Conservation (phyloP, 2,329 filamentous ascomycete genomes). For the Pestalotiopsis sp. region DNA sequence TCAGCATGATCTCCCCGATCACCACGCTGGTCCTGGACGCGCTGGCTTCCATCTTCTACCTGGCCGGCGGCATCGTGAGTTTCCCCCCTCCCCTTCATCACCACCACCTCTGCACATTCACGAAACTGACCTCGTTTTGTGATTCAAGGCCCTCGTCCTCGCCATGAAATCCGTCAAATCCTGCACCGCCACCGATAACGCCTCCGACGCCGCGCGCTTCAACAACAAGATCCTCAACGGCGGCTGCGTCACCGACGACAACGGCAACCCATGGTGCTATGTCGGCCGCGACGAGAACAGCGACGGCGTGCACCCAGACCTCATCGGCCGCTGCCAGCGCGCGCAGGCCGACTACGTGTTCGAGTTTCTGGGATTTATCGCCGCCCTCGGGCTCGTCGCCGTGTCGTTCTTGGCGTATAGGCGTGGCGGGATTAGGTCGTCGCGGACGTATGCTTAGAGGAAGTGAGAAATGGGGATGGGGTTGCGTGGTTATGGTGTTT, state of each 20-base stretch:
- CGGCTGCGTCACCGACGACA: conserved; percentile 22
- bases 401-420: conserved; percentile 23
- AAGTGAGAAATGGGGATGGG: no score
- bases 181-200: conserved; percentile 24
- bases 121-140: background rate
- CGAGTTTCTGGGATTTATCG: conserved; percentile 29
- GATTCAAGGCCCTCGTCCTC: conserved; percentile 31
- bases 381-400: conserved; percentile 24
- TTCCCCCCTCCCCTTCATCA: conserved; percentile 3
- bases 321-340: conserved; percentile 26
- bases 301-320: conserved; percentile 11
- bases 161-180: conserved; percentile 31
- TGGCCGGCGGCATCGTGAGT: conserved; percentile 35
- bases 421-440: conserved; percentile 19
- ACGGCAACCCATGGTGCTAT: conserved; percentile 13
- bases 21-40: conserved; percentile 29
- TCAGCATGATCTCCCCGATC: conserved; percentile 31
- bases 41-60: conserved; percentile 32
- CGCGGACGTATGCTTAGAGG: conserved; percentile 26
- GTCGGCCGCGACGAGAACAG: conserved; percentile 14
- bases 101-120: background rate
- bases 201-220: conserved; percentile 8
- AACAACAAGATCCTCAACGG: conserved; percentile 33
- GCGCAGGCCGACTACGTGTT: conserved; percentile 34
- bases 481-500: no score